phyloP scores from a whole-genome alignment of 2,329 filamentous ascomycete species.

The Diplocarpon mali region DNA sequence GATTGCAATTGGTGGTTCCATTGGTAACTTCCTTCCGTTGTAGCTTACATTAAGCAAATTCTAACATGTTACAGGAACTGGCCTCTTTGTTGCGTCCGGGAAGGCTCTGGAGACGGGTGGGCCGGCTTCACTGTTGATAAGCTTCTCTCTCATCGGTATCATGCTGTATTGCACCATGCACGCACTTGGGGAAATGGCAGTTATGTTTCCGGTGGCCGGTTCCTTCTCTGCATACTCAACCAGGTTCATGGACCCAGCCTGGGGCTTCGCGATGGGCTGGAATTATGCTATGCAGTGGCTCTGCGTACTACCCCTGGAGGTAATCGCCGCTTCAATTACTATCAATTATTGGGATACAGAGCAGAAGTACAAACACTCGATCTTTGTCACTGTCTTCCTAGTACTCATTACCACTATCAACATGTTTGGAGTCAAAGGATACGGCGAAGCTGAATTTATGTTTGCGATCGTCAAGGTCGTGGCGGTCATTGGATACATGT shows the following conservation, averaged over 20 bases:
- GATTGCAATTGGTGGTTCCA: slow-evolving; percentile 93
- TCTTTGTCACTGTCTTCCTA: slow-evolving; percentile 78
- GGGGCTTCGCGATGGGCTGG: slow-evolving; percentile 91
- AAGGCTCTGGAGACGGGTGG: slow-evolving; percentile 59
- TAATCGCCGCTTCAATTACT: slow-evolving; percentile 77
- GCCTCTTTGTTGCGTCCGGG: slow-evolving; percentile 75
- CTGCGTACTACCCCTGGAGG: slow-evolving; percentile 69
- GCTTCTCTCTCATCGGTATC: slow-evolving; percentile 66
- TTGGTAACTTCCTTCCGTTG: slow-evolving; percentile 40
- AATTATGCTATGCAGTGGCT: slow-evolving; percentile 86
- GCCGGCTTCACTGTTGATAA: slow-evolving; percentile 66
- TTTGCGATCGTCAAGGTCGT: slow-evolving; percentile 80
- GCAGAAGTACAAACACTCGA: slow-evolving; percentile 46
- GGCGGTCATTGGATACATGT: slow-evolving; percentile 83
- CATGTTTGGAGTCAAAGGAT: slow-evolving; percentile 76
- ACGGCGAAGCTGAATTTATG: slow-evolving; percentile 81
- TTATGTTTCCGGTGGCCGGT: slow-evolving; percentile 80
- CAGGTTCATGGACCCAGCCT: slow-evolving; percentile 83
- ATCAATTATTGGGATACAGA: slow-evolving; percentile 65
- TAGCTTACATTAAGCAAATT: background rate
- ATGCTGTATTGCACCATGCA: slow-evolving; percentile 93
- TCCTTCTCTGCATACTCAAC: slow-evolving; percentile 90
- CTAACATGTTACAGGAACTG: slow-evolving; percentile 45
- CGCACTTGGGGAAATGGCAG: slow-evolving; percentile 82
- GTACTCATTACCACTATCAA: slow-evolving; percentile 69